Conservation (phyloP, 805 yeast genomes). For the Teunomyces gatunensis region DNA sequence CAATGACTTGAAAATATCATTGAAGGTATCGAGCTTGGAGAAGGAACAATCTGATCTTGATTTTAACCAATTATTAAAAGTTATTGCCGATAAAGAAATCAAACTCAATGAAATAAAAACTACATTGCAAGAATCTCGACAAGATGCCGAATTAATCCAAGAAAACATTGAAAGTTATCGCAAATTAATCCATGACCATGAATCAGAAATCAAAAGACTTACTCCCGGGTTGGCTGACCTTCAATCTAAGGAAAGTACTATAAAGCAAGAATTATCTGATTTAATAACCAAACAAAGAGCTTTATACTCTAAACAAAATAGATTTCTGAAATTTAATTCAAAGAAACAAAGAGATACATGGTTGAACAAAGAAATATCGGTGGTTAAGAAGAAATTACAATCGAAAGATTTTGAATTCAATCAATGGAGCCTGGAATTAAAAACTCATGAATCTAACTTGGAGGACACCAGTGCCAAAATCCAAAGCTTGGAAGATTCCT, state of each 20-base stretch:
- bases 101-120: constrained; percentile 42
- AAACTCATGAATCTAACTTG: constrained; percentile 11
- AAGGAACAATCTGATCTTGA: constrained; percentile 51
- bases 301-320: constrained; percentile 68
- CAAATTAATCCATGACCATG: constrained; percentile 33
- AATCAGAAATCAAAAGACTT: constrained; percentile 31
- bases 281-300: constrained; percentile 53
- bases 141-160: constrained; percentile 23
- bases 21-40: constrained; percentile 57
- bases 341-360: constrained; percentile 64
- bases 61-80: constrained; percentile 46
- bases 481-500: constrained; percentile 22
- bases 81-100: constrained; percentile 49
- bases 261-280: constrained; percentile 40
- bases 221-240: constrained; percentile 43
- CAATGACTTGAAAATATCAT: constrained; percentile 43
- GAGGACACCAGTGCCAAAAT: constrained; percentile 11
- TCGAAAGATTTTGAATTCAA: constrained; percentile 22
- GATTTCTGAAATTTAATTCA: constrained; percentile 56
- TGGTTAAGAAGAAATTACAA: constrained; percentile 27
- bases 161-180: constrained; percentile 19
- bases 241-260: constrained; percentile 36
- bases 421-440: constrained; percentile 20
- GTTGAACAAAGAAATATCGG: constrained; percentile 53
- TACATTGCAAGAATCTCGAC: constrained; percentile 29